phyloP scores from a whole-genome alignment of 148 eudicot genomes.

The Vaccinium corymbosum region DNA sequence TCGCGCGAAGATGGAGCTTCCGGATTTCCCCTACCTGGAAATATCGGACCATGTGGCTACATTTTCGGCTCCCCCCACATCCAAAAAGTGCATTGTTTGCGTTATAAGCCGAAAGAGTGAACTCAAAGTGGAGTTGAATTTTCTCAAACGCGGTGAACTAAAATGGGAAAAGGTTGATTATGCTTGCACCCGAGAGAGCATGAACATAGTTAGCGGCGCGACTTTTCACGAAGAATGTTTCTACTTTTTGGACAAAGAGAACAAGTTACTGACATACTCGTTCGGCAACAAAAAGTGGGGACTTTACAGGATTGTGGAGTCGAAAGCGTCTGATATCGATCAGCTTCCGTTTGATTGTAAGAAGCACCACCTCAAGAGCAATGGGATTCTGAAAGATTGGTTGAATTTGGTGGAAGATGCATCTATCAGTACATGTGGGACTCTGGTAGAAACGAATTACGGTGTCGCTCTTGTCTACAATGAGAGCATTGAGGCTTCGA shows the following conservation, averaged over 20 bases:
- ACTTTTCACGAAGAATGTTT: neutral
- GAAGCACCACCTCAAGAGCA: neutral
- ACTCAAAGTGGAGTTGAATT: neutral
- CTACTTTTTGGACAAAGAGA: slow-evolving; percentile 16
- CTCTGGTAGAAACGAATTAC: neutral
- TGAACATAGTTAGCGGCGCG: neutral
- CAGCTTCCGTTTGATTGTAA: neutral
- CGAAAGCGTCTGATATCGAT: neutral
- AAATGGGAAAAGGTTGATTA: slow-evolving; percentile 17
- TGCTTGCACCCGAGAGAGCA: neutral
- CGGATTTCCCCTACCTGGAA: slow-evolving; percentile 15
- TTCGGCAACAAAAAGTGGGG: neutral
- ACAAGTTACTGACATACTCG: slow-evolving; percentile 2
- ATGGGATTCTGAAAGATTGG: neutral
- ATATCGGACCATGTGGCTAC: slow-evolving; percentile 18
- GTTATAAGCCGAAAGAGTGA: slow-evolving; percentile 7
- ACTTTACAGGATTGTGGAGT: neutral
- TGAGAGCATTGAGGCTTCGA: neutral
- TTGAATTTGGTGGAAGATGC: slow-evolving; percentile 9
- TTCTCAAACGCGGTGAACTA: slow-evolving; percentile 17
- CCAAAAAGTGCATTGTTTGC: slow-evolving; percentile 17
- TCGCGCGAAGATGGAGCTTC: slow-evolving; percentile 20
- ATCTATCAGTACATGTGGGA: slow-evolving; percentile 20
- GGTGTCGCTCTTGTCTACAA: neutral
- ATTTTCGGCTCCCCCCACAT: slow-evolving; percentile 23